Base-by-base conservation (phyloP, 2,329 filamentous ascomycete species). In the Alternaria hordeiaustralica region DNA sequence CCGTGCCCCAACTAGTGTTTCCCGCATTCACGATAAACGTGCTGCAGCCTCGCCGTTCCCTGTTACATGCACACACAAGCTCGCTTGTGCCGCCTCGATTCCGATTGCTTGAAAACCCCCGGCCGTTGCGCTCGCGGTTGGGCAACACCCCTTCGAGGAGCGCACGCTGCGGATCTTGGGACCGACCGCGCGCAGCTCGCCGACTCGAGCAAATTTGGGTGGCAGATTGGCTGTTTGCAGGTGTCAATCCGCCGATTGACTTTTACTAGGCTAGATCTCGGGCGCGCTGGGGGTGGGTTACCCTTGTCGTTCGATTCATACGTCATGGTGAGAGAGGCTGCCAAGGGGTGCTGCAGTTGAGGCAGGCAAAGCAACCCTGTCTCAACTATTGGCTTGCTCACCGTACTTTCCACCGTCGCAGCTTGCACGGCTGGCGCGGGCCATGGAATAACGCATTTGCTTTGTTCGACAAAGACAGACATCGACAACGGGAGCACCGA, bases 301-400 rank as follows among this genome's bases (percentile, higher is more conserved):
- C 58, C 45, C 65, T 58, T 64, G 63, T 45, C 62, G 46, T 54
- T 47, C 20, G 30, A 59, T 33, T 33, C 45, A 23, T 55, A 67
- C 68, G 68, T 70, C 68, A 70, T 63, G 61, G 60, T 63, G 61
- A 60, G 53, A 49, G 53, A 51, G 55, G 53, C 55, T 47, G 67
- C 60, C 60, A 64, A 68, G 67, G 25, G 47, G 53, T 54, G 58
- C 46, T 63, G 62, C 65, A 64, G 26, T 56, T 60, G 49, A 57
- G 23, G 20, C 23, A 60, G 65, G 47, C 58, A 59, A 63, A 60
- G 57, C 44, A 64, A 68, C 66, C 68, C 64, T 64, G 59, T 44
- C 58, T 58, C 46, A 13, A 60, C 46, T 44, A 59, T 60, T 41
- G 46, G 21, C 43, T 46, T 60, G 60, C 64, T 69, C 68, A 70